Conservation (phyloP, 2,329 filamentous ascomycete genomes). For the Neonectria punicea region DNA sequence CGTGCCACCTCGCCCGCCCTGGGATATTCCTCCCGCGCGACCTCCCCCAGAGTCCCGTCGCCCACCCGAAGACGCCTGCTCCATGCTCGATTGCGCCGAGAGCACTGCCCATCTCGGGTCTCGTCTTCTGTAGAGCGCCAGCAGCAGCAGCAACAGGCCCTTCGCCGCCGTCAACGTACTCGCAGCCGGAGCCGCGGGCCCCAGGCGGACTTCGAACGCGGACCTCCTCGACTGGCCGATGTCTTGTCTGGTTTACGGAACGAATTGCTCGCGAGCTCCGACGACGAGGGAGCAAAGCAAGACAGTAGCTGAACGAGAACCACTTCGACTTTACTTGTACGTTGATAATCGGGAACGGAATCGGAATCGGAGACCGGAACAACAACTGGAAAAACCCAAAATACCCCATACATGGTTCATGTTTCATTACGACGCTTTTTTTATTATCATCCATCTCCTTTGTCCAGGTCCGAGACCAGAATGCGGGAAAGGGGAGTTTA, state of each 20-base stretch:
- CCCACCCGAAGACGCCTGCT: slow-evolving; percentile 55
- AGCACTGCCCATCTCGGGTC: slow-evolving; percentile 56
- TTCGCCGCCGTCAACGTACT: slow-evolving; percentile 51
- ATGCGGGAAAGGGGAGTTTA: slow-evolving; percentile 11
- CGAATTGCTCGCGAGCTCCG: slow-evolving; percentile 45
- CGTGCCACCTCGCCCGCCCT: slow-evolving; percentile 51
- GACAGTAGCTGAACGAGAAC: slow-evolving; percentile 24
- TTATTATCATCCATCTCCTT: neutral
- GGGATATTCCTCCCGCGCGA: slow-evolving; percentile 45
- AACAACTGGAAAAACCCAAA: neutral
- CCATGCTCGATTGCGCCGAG: slow-evolving; percentile 54
- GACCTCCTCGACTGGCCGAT: slow-evolving; percentile 42
- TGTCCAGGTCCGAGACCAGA: neutral
- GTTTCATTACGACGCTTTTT: slow-evolving; percentile 15
- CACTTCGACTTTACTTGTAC: slow-evolving; percentile 16
- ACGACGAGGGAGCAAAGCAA: slow-evolving; percentile 28
- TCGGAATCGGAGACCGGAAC: neutral
- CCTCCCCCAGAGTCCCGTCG: slow-evolving; percentile 50
- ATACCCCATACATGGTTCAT: slow-evolving; percentile 7
- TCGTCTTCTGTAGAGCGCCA: slow-evolving; percentile 49
- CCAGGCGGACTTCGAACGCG: slow-evolving; percentile 45
- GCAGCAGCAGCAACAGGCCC: slow-evolving; percentile 42
- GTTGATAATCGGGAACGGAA: neutral
- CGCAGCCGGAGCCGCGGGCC: slow-evolving; percentile 52
- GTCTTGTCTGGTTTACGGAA: slow-evolving; percentile 48